Evolutionary conservation across 2,329 filamentous ascomycete species (phyloP), one percentile per base, ranked within the genome.

Genomic region (Thielaviopsis ethacetica): DNA sequence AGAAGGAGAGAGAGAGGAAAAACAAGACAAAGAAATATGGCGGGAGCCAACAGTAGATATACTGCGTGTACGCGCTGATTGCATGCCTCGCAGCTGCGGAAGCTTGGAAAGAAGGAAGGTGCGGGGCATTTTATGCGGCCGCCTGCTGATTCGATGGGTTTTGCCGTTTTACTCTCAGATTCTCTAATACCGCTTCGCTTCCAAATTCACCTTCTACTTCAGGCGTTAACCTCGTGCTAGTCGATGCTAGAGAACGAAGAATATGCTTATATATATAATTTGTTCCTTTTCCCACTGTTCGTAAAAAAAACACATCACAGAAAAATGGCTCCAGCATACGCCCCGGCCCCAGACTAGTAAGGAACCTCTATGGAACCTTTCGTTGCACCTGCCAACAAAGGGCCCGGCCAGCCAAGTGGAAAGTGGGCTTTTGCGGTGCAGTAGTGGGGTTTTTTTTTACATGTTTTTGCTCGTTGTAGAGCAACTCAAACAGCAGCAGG

Each of bases 41-140:
- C 59, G n/a, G 59, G 53, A 61, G 54, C 38, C 57, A 54, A 47
- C 41, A 54, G 19, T 19, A 55, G 53, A 56, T 59, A 61, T 59
- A 61, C n/a, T n/a, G n/a, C 53, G 54, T 57, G 57, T 34, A 38
- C 52, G 49, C 21, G 57, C 24, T 58, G 55, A 49, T 34, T 58
- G 44, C 7, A 24, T 22, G 19, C 50, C 52, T 38, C 53, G 38
- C 30, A 61, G 38, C 53, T 50, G 60, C 54, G 60, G 54, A 26
- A 44, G 49, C 60, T 61, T 50, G 5, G 57, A 61, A 34, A 70
- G 65, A 65, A 71, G 64, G 63, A 66, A 67, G 66, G 70, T 75
- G 74, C 73, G 74, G 74, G 74, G 74, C 74, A 76, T 75, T 65
- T 64, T 66, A 64, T 54, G 26, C 44, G 44, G n/a, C 38, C 44